Evolutionary conservation across 2,329 filamentous ascomycete species (phyloP), one percentile per base, ranked within the genome.

Genomic region (Cryphonectria carpinicola): DNA sequence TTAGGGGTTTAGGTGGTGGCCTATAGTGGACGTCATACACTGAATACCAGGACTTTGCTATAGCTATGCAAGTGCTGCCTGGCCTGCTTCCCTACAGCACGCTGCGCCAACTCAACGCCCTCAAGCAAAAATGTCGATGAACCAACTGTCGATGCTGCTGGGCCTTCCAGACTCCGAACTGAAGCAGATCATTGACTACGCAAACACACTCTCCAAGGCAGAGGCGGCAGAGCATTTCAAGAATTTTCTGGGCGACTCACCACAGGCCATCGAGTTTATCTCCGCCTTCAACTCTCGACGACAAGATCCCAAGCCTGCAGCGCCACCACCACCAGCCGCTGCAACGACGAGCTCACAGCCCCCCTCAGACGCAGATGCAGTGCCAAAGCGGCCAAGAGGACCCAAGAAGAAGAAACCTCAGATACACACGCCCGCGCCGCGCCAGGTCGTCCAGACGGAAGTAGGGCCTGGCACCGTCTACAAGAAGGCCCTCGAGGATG

Each of bases 91-190:
- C 35, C 58, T 61, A n/a, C 35, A 22, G 32, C 58, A 35, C 58
- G 19, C 19, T 49, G 63, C 63, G 17, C 41, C 43, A 52, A 52
- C 17, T 49, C 41, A 14, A 6, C 14, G 22, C 22, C 14, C 32
- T 22, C 52, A 28, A 37, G 25, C 25, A 69, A 62, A 62, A 1
- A 89, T 89, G 87, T 88, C 87, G 28, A 77, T 84, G 61, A 79
- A 91, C 65, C 93, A 94, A 78, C 88, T 99, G 10, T 90, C 91
- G 35, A 89, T 89, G 77, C 86, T 99, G 22, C 86, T 99, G 0
- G 94, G 94, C 10, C 85, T 98, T 14, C 94, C 97, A 49, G 90
- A 97, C 49, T 90, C 93, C 17, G 94, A 95, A 56, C 85, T 98
- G 43, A 89, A 90, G 77, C 93, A 98, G 78, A 88, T 98, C 60